Conservation (phyloP, 2,329 filamentous ascomycete species). For the Sclerotiophoma versabilis region DNA sequence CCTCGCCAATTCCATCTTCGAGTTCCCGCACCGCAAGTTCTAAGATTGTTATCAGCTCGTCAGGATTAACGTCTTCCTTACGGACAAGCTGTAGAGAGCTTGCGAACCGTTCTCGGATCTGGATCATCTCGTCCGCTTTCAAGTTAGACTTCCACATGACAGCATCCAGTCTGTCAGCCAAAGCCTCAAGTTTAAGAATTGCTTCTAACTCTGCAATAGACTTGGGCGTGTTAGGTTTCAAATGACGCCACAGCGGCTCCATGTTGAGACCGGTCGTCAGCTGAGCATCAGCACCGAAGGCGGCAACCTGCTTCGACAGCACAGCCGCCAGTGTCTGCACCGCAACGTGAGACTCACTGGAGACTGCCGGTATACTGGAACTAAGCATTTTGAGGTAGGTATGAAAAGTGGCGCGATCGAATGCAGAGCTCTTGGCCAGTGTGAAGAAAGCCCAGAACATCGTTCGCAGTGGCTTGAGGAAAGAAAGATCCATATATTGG, state of each 20-base stretch:
- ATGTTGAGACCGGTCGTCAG: slow-evolving; percentile 79
- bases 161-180: slow-evolving; percentile 57
- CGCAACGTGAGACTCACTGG: slow-evolving; percentile 18
- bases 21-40: slow-evolving; percentile 39
- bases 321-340: slow-evolving; percentile 36
- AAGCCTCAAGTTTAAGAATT: slow-evolving; percentile 52
- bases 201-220: slow-evolving; percentile 48
- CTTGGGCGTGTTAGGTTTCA: slow-evolving; percentile 67
- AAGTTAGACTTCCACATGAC: slow-evolving; percentile 47
- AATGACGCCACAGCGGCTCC: slow-evolving; percentile 76
- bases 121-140: slow-evolving; percentile 44
- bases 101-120: slow-evolving; percentile 45
- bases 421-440: slow-evolving; percentile 49
- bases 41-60: slow-evolving; percentile 39
- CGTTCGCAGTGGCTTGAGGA: slow-evolving; percentile 36
- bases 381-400: slow-evolving; percentile 56
- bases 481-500: slow-evolving; percentile 20
- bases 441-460: slow-evolving; percentile 60
- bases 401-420: slow-evolving; percentile 63
- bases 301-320: slow-evolving; percentile 37
- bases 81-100: slow-evolving; percentile 44
- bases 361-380: slow-evolving; percentile 20
- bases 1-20: slow-evolving; percentile 37
- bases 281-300: slow-evolving; percentile 73
- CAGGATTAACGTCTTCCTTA: slow-evolving; percentile 37